These are phyloP conservation scores for Populus euphratica DNA, from an alignment of 345 rosid species.

Conservation along the genomic window DNA sequence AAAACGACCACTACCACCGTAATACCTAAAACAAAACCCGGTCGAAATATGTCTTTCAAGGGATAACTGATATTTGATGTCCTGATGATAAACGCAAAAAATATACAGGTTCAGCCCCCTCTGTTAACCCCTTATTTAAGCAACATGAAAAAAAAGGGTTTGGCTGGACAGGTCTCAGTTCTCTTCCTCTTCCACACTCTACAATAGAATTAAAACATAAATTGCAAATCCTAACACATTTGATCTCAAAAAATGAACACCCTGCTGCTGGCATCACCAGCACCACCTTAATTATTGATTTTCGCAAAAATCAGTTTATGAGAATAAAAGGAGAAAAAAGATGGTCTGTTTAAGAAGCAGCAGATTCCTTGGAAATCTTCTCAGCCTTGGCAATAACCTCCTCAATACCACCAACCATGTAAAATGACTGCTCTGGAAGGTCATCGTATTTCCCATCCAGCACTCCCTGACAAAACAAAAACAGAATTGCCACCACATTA, in stretches of 20 bases:
- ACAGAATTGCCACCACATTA: neutral
- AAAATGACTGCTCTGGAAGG: conserved; percentile 75
- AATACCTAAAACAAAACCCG: neutral
- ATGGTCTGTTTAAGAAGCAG: conserved; percentile 36
- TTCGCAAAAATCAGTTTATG: conserved; percentile 11
- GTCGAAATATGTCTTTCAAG: neutral
- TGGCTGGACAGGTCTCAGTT: conserved; percentile 11
- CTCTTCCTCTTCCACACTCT: conserved; percentile 19
- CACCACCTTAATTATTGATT: conserved; percentile 20
- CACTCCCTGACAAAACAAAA: conserved; percentile 49
- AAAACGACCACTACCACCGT: too few species aligned
- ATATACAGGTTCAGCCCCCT: conserved; percentile 18
- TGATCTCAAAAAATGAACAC: conserved; percentile 26
- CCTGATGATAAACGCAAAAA: neutral
- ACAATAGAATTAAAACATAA: conserved; percentile 9
- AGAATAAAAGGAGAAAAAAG: conserved; percentile 3
- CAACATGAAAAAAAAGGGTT: neutral
- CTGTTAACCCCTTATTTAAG: conserved; percentile 16
- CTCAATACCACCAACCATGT: conserved; percentile 85
- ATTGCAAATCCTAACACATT: neutral
- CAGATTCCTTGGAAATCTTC: conserved; percentile 69
- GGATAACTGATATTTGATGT: neutral
- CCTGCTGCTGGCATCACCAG: conserved; percentile 20
- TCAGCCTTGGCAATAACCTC: conserved; percentile 84
- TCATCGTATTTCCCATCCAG: conserved; percentile 86